Conservation (phyloP, 1,284 basidiomycete genomes). For the Malassezia cuniculi region DNA sequence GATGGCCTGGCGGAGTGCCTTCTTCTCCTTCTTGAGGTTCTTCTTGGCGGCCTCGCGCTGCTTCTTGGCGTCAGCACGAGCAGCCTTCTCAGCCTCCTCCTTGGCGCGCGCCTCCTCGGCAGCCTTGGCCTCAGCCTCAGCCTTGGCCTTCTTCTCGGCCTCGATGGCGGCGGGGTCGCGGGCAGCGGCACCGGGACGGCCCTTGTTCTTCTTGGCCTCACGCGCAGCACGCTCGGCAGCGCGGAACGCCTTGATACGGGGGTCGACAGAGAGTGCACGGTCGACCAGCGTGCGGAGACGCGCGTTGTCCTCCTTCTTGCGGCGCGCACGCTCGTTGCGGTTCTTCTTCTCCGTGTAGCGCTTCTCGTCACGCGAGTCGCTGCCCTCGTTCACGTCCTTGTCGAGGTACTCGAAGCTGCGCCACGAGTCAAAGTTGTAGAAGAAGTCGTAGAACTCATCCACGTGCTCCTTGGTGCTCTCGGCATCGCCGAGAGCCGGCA, state of each 20-base stretch:
- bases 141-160: constrained; percentile 52
- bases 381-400: constrained; percentile 96
- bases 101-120: constrained; percentile 59
- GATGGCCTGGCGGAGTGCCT: constrained; percentile 47
- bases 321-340: constrained; percentile 82
- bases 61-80: constrained; percentile 77
- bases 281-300: constrained; percentile 80
- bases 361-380: constrained; percentile 93
- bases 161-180: constrained; percentile 23
- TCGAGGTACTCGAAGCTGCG: constrained; percentile 94
- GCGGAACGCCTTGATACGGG: constrained; percentile 94
- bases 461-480: constrained; percentile 69
- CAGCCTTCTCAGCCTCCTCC: constrained; percentile 51
- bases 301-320: constrained; percentile 96
- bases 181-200: constrained; percentile 39
- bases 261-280: constrained; percentile 69
- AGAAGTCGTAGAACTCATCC: constrained; percentile 92
- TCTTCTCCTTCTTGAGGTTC: constrained; percentile 43
- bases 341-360: constrained; percentile 99
- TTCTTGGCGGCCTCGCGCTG: constrained; percentile 56
- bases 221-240: constrained; percentile 88
- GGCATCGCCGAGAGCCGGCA: constrained; percentile 63
- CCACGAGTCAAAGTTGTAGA: constrained; percentile 99
- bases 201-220: constrained; percentile 74
- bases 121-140: constrained; percentile 58